phyloP scores from a whole-genome alignment of 2,329 filamentous ascomycete species.

The Chaetomiaceae sp. region DNA sequence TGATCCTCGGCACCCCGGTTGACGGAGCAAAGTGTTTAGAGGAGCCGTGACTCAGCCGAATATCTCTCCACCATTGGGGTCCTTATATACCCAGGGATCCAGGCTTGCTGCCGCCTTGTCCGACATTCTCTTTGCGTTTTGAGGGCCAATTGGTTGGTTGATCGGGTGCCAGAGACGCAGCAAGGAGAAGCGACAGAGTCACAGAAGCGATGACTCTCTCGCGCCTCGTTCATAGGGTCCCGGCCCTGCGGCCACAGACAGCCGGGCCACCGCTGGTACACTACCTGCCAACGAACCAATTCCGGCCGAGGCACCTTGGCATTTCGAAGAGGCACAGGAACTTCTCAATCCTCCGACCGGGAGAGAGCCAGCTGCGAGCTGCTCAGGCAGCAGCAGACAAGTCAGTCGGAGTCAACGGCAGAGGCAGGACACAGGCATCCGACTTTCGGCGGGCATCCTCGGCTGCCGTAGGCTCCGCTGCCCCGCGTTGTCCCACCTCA shows the following conservation, averaged over 20 bases:
- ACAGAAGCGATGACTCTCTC: constrained; percentile 20
- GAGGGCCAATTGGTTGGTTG: background rate
- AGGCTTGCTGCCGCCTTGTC: background rate
- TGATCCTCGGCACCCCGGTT: background rate
- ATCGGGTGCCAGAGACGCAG: too few species aligned
- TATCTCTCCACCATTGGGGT: background rate
- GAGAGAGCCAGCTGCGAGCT: background rate
- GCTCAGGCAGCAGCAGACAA: constrained; percentile 3
- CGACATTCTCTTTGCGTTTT: background rate
- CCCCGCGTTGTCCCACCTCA: constrained; percentile 21
- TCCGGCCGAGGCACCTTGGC: background rate
- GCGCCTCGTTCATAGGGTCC: constrained; percentile 11
- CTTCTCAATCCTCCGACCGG: constrained; percentile 1
- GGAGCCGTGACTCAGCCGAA: constrained; percentile 6
- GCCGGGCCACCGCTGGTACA: background rate
- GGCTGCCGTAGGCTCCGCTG: constrained; percentile 20
- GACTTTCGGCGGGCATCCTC: constrained; percentile 19
- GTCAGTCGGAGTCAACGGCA: constrained; percentile 11
- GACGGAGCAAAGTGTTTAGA: background rate
- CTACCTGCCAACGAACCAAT: background rate
- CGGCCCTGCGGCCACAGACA: background rate
- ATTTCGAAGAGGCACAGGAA: background rate
- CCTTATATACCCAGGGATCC: constrained; percentile 3
- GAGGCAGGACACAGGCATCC: background rate
- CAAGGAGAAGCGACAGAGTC: too few species aligned